phyloP scores from a whole-genome alignment of 805 yeast species.

The Yarrowia sp. region DNA sequence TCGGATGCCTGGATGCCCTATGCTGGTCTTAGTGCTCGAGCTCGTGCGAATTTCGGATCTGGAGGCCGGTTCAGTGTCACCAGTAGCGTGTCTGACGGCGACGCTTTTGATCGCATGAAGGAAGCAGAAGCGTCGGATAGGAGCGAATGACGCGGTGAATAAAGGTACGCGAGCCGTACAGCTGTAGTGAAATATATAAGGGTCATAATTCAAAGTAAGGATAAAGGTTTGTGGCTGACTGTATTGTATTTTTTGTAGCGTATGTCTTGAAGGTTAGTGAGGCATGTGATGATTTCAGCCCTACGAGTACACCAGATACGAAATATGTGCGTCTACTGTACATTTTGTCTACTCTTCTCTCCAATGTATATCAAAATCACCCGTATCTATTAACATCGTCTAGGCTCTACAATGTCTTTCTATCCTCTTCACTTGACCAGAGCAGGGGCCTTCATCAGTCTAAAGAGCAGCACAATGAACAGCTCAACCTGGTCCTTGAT shows the following conservation, averaged over 20 bases:
- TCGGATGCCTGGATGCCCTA: constrained; percentile 27
- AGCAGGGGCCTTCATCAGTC: constrained; percentile 29
- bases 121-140: constrained; percentile 6
- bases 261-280: no score
- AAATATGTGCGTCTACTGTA: no score
- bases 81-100: constrained; percentile 14
- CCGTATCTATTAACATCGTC: constrained; percentile 24
- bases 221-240: not conserved
- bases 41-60: constrained; percentile 23
- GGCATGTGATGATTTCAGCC: no score
- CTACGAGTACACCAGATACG: no score
- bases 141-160: not conserved
- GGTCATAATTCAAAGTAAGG: not conserved
- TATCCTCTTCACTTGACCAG: not conserved
- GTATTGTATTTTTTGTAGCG: not conserved
- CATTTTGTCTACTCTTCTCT: not conserved
- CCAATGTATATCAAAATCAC: not conserved
- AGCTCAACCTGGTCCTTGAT: constrained; percentile 63
- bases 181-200: not conserved
- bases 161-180: not conserved
- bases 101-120: constrained; percentile 22
- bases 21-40: constrained; percentile 25
- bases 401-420: constrained; percentile 14
- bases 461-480: constrained; percentile 34
- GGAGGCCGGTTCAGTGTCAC: constrained; percentile 15